phyloP scores from a whole-genome alignment of 1,139 yeast genomes.

The Eremothecium sinecaudum region DNA sequence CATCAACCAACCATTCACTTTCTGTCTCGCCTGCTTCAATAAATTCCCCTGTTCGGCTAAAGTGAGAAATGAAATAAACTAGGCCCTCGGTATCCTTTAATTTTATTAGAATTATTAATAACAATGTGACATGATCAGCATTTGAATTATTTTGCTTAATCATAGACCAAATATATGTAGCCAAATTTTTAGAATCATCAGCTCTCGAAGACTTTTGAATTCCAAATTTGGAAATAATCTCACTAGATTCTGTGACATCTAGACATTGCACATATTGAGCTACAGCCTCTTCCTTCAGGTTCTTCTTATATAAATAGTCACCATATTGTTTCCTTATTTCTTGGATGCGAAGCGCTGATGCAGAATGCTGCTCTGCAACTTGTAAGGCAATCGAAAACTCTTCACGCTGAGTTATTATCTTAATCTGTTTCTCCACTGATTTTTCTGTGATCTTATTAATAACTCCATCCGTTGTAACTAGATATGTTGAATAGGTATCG shows the following conservation, averaged over 20 bases:
- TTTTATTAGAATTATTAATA: slow-evolving; percentile 78
- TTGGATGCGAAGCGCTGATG: slow-evolving; percentile 32
- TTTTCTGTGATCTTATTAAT: slow-evolving; percentile 63
- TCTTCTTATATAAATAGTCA: slow-evolving; percentile 57
- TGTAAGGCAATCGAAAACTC: slow-evolving; percentile 65
- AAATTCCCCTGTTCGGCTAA: slow-evolving; percentile 33
- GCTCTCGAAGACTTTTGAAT: slow-evolving; percentile 54
- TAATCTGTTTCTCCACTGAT: slow-evolving; percentile 56
- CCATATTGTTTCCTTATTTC: slow-evolving; percentile 61
- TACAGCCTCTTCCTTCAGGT: slow-evolving; percentile 60
- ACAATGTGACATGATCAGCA: slow-evolving; percentile 71
- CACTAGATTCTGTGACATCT: slow-evolving; percentile 54
- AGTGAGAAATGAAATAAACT: slow-evolving; percentile 46
- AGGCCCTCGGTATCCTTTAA: slow-evolving; percentile 54
- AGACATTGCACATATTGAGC: slow-evolving; percentile 53
- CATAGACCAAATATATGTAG: slow-evolving; percentile 55
- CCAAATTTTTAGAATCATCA: slow-evolving; percentile 36
- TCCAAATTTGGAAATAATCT: slow-evolving; percentile 71
- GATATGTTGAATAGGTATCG: slow-evolving; percentile 40
- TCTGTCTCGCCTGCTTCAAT: slow-evolving; percentile 30
- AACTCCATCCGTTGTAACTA: slow-evolving; percentile 68
- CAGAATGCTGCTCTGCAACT: slow-evolving; percentile 43
- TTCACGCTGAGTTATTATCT: slow-evolving; percentile 59
- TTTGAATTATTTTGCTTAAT: slow-evolving; percentile 47
- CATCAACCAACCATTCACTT: slow-evolving; percentile 20